These are phyloP conservation scores for Tolypocladium ophioglossoides DNA, from an alignment of 2,329 filamentous ascomycete species.

Conservation along the genomic window DNA sequence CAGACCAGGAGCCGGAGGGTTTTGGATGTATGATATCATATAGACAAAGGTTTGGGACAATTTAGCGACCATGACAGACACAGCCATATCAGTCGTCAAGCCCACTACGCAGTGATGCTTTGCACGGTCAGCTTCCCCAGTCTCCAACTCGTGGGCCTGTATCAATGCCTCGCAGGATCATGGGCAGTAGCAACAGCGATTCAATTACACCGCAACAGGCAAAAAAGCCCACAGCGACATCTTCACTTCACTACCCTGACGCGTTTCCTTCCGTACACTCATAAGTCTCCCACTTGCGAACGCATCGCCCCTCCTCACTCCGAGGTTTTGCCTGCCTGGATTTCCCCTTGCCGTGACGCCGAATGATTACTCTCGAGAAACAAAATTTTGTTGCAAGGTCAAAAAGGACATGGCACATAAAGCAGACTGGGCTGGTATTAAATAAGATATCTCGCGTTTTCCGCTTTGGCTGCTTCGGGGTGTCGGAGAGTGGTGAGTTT, in stretches of 20 bases:
- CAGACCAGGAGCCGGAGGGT: background rate
- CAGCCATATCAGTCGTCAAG: background rate
- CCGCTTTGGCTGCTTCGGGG: background rate
- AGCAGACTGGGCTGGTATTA: background rate
- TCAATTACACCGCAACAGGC: background rate
- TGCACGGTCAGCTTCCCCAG: background rate
- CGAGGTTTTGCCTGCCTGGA: slow-evolving; percentile 5
- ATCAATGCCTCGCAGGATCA: background rate
- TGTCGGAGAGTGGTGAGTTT: background rate
- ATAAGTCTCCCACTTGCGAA: slow-evolving; percentile 3
- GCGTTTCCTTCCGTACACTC: slow-evolving; percentile 4
- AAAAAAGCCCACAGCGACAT: background rate
- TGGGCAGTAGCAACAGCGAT: background rate
- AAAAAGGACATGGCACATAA: slow-evolving; percentile 1
- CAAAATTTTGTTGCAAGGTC: background rate
- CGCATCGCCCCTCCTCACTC: background rate
- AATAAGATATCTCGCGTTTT: background rate
- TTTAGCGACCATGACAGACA: background rate
- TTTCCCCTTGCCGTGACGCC: slow-evolving; percentile 6
- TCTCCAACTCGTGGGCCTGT: background rate
- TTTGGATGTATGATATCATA: background rate
- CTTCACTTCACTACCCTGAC: slow-evolving; percentile 5
- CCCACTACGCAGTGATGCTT: background rate
- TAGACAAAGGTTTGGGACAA: slow-evolving; percentile 1
- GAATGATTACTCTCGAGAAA: background rate